Conservation (phyloP, 2,329 filamentous ascomycete species). For the Pseudohalonectria lignicola region DNA sequence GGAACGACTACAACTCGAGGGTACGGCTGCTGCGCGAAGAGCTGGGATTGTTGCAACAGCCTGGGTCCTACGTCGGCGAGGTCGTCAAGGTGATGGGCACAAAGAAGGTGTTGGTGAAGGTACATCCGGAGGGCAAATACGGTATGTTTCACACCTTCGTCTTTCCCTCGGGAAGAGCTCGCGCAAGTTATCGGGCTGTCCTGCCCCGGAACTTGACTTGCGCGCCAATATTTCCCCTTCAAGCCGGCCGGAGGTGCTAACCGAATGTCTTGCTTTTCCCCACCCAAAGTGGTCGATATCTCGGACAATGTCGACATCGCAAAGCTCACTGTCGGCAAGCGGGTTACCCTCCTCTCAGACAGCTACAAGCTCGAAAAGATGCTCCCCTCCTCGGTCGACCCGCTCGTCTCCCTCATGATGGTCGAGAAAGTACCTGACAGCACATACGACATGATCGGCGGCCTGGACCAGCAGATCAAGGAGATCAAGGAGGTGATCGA, state of each 20-base stretch:
- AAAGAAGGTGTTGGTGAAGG: slow-evolving; percentile 98
- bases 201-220: too few relatives aligned
- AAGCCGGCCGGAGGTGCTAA: too few relatives aligned
- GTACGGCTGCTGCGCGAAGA: slow-evolving; percentile 92
- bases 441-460: slow-evolving; percentile 99
- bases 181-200: too few relatives aligned
- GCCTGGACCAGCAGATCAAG: slow-evolving; percentile 97
- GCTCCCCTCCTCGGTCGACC: slow-evolving; percentile 94
- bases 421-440: slow-evolving; percentile 99
- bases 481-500: slow-evolving; percentile 99
- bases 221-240: too few relatives aligned
- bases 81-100: slow-evolving; percentile 99
- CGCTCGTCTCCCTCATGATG: slow-evolving; percentile 99
- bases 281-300: slow-evolving; percentile 73
- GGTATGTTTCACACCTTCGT: slow-evolving; percentile 42
- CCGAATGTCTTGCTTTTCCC: too few relatives aligned
- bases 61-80: slow-evolving; percentile 95
- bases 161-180: too few relatives aligned
- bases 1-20: slow-evolving; percentile 98
- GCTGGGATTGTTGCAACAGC: slow-evolving; percentile 89
- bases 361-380: slow-evolving; percentile 99
- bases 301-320: slow-evolving; percentile 86
- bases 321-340: slow-evolving; percentile 96
- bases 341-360: slow-evolving; percentile 91
- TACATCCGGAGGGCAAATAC: slow-evolving; percentile 99